Percentiles rank a stretch among this genome's conserved stretches.
Conservation (phyloP, 129 eudicot species). For the Sambucus nigra region DNA sequence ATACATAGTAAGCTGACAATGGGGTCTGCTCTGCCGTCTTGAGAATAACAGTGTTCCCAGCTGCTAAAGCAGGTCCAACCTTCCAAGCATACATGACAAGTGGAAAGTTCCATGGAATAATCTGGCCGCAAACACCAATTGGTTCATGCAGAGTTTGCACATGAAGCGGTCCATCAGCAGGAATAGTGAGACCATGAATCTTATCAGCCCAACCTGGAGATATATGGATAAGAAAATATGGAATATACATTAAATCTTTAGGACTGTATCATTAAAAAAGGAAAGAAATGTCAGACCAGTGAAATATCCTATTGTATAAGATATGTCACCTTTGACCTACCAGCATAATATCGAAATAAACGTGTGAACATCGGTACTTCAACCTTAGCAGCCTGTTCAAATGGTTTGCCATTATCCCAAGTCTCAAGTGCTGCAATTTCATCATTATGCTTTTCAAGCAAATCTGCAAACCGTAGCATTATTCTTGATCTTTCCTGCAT, state of each 20-base stretch:
- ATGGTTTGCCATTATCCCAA: conserved; percentile 64
- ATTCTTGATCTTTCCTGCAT: conserved; percentile 54
- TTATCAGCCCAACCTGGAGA: conserved; percentile 67
- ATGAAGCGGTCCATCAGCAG: conserved; percentile 58
- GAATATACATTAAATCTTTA: too few relatives aligned
- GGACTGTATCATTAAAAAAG: too few relatives aligned
- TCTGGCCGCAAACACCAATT: conserved; percentile 70
- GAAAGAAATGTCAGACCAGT: too few relatives aligned
- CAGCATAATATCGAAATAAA: conserved; percentile 55
- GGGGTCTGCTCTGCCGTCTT: conserved; percentile 79
- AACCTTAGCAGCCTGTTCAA: conserved; percentile 34
- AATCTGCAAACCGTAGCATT: conserved; percentile 45
- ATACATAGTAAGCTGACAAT: conserved; percentile 45
- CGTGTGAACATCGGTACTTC: conserved; percentile 55
- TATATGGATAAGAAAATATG: too few relatives aligned
- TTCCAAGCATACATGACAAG: conserved; percentile 74
- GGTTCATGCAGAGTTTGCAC: conserved; percentile 68
- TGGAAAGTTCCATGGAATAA: conserved; percentile 79
- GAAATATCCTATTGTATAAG: too few relatives aligned
- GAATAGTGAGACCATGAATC: conserved; percentile 59
- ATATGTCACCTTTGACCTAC: too few relatives aligned
- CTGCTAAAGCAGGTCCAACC: conserved; percentile 58
- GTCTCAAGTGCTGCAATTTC: conserved; percentile 68
- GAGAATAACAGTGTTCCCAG: conserved; percentile 67
- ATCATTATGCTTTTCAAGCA: conserved; percentile 52